Percentiles rank a stretch among this genome's conserved stretches.
phyloP scores from a whole-genome alignment of 768 basidiomycete genomes.

The Phylloporus arenicola region DNA sequence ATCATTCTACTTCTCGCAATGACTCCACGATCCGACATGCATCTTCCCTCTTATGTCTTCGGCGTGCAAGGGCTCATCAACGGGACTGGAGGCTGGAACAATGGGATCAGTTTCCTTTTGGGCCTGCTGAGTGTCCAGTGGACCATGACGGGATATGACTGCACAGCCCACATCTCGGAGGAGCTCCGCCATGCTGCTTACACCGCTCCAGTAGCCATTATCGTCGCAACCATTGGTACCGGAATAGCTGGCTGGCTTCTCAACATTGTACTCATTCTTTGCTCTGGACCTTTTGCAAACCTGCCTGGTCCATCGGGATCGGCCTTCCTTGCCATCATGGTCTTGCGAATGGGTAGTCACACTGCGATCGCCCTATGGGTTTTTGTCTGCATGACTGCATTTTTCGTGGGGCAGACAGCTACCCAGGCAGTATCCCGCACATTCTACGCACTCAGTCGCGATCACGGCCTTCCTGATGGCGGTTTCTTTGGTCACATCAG shows the following conservation, averaged over 20 bases:
- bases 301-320: slow-evolving; percentile 51
- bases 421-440: slow-evolving; percentile 55
- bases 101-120: slow-evolving; percentile 41
- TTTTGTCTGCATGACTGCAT: slow-evolving; percentile 58
- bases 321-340: slow-evolving; percentile 56
- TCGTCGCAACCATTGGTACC: slow-evolving; percentile 43
- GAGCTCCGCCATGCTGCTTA: slow-evolving; percentile 51
- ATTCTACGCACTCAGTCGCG: slow-evolving; percentile 55
- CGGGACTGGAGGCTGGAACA: slow-evolving; percentile 38
- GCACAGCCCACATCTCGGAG: slow-evolving; percentile 30
- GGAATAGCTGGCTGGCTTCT: slow-evolving; percentile 57
- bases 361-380: slow-evolving; percentile 52
- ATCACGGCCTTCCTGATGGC: slow-evolving; percentile 50
- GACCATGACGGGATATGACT: slow-evolving; percentile 37
- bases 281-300: slow-evolving; percentile 43
- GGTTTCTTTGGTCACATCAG: slow-evolving; percentile 51
- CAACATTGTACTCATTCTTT: slow-evolving; percentile 58
- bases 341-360: slow-evolving; percentile 44
- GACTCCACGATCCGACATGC: slow-evolving; percentile 50
- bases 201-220: slow-evolving; percentile 40
- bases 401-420: slow-evolving; percentile 47
- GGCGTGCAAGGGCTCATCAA: slow-evolving; percentile 38
- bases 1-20: slow-evolving; percentile 39
- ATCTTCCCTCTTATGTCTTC: slow-evolving; percentile 53
- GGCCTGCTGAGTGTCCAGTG: slow-evolving; percentile 45